Conservation (phyloP, 1,139 yeast species). For the Pneumocystis oryctolagi region DNA sequence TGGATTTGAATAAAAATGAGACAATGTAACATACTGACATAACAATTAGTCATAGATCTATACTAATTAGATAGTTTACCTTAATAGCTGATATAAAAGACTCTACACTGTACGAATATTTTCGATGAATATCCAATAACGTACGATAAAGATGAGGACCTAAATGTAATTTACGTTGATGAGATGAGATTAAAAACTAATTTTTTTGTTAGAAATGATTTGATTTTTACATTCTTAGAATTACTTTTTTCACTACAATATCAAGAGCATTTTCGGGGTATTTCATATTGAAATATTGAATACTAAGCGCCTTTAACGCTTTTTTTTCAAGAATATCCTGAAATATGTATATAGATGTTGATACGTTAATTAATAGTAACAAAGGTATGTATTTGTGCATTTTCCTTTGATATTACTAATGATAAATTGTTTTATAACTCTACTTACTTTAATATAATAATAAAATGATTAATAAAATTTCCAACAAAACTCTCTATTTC, state of each 20-base stretch:
- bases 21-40: background rate
- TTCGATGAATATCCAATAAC: background rate
- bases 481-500: background rate
- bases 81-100: background rate
- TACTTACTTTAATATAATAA: background rate
- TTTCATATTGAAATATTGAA: background rate
- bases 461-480: background rate
- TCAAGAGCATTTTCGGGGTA: background rate
- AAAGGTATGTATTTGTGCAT: background rate
- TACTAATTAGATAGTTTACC: background rate
- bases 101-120: background rate
- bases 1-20: background rate
- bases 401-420: background rate
- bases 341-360: background rate
- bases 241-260: background rate
- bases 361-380: background rate
- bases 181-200: background rate
- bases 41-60: background rate
- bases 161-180: background rate
- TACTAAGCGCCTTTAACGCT: background rate
- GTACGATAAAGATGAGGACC: background rate
- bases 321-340: background rate
- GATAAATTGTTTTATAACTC: background rate
- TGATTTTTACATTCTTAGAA: background rate
- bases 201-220: background rate